Conservation (phyloP, 2,329 filamentous ascomycete species). For the Lachnellula suecica region DNA sequence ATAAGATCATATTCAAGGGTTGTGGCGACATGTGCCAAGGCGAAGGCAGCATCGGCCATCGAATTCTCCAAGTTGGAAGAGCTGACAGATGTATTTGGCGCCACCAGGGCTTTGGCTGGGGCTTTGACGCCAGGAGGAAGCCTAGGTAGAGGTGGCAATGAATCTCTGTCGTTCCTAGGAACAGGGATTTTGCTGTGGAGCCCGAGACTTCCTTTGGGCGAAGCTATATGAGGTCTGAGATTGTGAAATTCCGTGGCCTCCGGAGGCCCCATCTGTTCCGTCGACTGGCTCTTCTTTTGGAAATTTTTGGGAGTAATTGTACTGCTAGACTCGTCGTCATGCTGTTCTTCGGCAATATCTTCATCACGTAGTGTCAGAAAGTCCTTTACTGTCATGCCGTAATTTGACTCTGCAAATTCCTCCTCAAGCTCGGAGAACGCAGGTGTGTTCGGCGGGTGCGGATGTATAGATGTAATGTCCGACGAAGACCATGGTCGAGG, state of each 20-base stretch:
- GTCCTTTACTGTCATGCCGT: slow-evolving; percentile 4
- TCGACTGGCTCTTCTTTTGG: background rate
- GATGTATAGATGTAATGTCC: slow-evolving; percentile 12
- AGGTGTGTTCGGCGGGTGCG: slow-evolving; percentile 10
- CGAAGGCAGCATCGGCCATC: slow-evolving; percentile 25
- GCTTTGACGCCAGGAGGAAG: background rate
- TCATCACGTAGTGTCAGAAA: slow-evolving; percentile 9
- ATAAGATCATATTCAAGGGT: slow-evolving; percentile 31
- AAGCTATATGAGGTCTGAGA: background rate
- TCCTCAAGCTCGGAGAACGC: slow-evolving; percentile 1
- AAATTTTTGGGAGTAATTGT: background rate
- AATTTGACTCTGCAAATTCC: background rate
- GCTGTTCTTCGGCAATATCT: slow-evolving; percentile 5
- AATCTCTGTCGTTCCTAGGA: background rate
- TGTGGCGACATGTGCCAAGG: slow-evolving; percentile 26
- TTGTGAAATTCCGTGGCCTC: background rate
- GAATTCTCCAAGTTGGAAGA: background rate
- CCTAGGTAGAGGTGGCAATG: background rate
- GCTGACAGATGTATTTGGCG: background rate
- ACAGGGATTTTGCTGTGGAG: background rate
- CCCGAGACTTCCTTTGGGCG: background rate
- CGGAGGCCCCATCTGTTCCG: background rate
- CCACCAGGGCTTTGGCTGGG: no score
- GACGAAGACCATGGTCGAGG: slow-evolving; percentile 17
- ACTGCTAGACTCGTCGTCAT: background rate